These are phyloP conservation scores for Parmelia sp. DNA, from an alignment of 495 filamentous ascomycete species.

Conservation along the genomic window DNA sequence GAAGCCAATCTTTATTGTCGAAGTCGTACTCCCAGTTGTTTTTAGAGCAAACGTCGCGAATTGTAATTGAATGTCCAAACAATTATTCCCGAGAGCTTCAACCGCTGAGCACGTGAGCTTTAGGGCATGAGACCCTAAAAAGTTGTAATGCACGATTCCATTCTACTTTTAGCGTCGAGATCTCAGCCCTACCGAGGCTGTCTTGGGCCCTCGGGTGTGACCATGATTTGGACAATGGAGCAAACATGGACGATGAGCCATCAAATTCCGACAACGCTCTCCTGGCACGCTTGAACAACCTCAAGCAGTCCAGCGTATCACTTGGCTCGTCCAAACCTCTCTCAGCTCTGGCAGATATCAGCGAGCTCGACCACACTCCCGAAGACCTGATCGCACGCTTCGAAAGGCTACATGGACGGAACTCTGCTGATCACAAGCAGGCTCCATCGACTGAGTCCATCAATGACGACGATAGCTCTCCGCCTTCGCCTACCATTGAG, in stretches of 20 bases:
- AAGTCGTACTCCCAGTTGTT: no score
- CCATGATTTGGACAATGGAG: not conserved
- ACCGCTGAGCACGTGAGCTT: no score
- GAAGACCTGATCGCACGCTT: slow-evolving; percentile 32
- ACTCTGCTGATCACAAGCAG: slow-evolving; percentile 13
- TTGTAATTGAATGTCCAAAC: no score
- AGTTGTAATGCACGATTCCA: no score
- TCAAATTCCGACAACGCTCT: slow-evolving; percentile 31
- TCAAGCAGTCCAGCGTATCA: slow-evolving; percentile 33
- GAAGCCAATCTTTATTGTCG: no score
- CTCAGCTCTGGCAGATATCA: slow-evolving; percentile 2
- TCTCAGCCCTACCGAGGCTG: no score
- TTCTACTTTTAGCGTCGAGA: no score
- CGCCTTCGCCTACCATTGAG: slow-evolving; percentile 30
- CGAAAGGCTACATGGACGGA: slow-evolving; percentile 26
- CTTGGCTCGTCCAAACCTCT: slow-evolving; percentile 8
- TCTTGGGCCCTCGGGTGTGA: no score
- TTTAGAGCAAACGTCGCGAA: no score
- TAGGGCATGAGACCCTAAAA: no score
- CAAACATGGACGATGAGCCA: slow-evolving; percentile 24
- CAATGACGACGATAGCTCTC: slow-evolving; percentile 24
- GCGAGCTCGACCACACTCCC: slow-evolving; percentile 20
- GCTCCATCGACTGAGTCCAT: not conserved
- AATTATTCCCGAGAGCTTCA: no score
- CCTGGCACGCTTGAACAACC: slow-evolving; percentile 35